Evolutionary conservation across 805 yeast species (phyloP), one percentile per base, ranked within the genome.

Genomic region (Yarrowia sp.): DNA sequence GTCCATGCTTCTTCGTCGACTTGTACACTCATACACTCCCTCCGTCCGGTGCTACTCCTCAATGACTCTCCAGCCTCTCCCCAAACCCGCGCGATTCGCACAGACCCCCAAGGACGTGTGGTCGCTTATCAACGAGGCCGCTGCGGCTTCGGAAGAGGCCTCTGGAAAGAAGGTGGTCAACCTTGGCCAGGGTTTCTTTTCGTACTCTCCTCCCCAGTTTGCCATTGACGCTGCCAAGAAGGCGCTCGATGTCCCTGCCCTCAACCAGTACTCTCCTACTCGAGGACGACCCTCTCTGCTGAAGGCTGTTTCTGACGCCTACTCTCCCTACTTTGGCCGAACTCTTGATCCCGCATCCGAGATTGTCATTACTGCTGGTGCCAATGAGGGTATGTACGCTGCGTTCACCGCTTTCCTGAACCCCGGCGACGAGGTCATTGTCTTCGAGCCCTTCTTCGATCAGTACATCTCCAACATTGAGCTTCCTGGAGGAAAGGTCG

Each of bases 121-220:
- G 99, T 85, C 97, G 2, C 81, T 95, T 72, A 91, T 96, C 79
- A 95, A 95, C 76, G 98, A 93, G 75, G 89, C 99, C 1, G 98
- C 98, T 0, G 96, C 96, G 2, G 86, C 86, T 5, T 92, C 96
- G 14, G 89, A 87, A 71, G 75, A 73, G 9, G 87, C 86, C 56
- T 77, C 85, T 45, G 92, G 92, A n/a, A 83, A 89, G 73, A 90
- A 91, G 67, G 87, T 94, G 69, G 88, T 89, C 70, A 95, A 95
- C 74, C 84, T 95, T 69, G 99, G 99, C 42, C 99, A 95, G 78
- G 99, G 99, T 1, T 95, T 95, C 80, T 95, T 95, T 82, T 92
- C 97, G 1, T 95, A 94, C 77, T 85, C 93, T 40, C 99, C 99
- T 2, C 99, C 99, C 0, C 85, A 87, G n/a, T 95, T 95, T 79